Base-by-base conservation (phyloP, 2,329 filamentous ascomycete species). In the Aquanectria penicillioides region DNA sequence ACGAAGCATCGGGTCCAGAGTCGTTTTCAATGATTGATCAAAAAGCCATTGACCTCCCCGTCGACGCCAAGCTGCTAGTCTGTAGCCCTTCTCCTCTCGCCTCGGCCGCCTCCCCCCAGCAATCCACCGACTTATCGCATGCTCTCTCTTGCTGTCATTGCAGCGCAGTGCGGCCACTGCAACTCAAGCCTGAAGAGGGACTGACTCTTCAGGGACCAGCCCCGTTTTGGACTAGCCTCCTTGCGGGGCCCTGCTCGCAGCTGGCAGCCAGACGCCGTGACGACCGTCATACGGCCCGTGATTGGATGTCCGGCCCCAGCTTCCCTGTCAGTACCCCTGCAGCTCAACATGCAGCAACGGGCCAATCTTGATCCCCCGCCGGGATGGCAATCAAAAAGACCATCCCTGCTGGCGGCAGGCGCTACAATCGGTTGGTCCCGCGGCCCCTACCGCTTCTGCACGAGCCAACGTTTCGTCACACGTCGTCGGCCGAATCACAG, bases 401-500 rank as follows among this genome's bases (percentile, higher is more conserved):
- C 33, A 65, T 53, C 72, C 73, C 59, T 72, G 72, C 47, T 51
- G 53, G 64, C 64, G 67, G 68, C 64, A 66, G 65, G 69, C 74
- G 73, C 77, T 77, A 74, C 68, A 71, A 73, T 75, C 76, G 77
- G 76, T 78, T 77, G 77, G 77, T 78, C 77, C 80, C 78, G 77
- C 76, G 74, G 76, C 73, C 75, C 78, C 78, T 76, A 72, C 74
- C 70, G 74, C 70, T 71, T 72, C 74, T 81, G 79, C 78, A 80
- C 75, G 73, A 75, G 74, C 72, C 72, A 74, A 68, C 62, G 64
- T 72, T 65, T 78, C 75, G 75, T 82, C 80, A 82, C 80, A 80
- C 61, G 59, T 57, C 52, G 46, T 44, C 15, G 61, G 67, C 79
- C n/a, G 73, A 81, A 81, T 77, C 68, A 76, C 50, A 34, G 57